These are phyloP conservation scores for Papiliotrema laurentii DNA, from an alignment of 1,284 basidiomycete species.

Conservation along the genomic window DNA sequence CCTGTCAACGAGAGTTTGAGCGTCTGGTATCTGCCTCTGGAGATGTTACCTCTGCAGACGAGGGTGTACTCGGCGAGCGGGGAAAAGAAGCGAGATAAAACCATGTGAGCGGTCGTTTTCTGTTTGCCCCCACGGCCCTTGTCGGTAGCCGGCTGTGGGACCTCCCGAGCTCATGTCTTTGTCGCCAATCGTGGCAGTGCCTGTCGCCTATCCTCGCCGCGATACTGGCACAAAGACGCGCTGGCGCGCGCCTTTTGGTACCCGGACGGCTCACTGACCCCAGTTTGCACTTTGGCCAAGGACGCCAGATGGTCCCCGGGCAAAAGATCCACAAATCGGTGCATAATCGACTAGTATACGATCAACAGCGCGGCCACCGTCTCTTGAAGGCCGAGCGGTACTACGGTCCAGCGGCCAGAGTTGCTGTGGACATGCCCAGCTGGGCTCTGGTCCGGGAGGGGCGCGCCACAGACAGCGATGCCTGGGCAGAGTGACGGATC, in stretches of 20 bases:
- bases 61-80: constrained; percentile 9
- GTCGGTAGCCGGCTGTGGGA: no score
- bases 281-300: constrained; percentile 9
- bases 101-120: constrained; percentile 13
- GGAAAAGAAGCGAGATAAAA: constrained; percentile 1
- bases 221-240: no score
- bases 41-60: constrained; percentile 12
- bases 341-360: neutral
- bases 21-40: constrained; percentile 10
- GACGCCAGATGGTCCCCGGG: constrained; percentile 8
- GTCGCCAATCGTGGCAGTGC: no score
- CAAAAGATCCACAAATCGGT: constrained; percentile 18
- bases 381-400: neutral
- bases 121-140: no score
- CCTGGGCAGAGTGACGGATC: no score
- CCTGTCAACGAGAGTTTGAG: constrained; percentile 10
- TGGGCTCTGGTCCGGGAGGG: no score
- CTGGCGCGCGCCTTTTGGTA: no score
- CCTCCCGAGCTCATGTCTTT: neutral
- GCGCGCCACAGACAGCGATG: no score
- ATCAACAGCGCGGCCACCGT: no score
- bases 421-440: neutral
- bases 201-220: no score
- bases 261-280: no score
- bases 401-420: neutral